Percentiles rank a stretch among this genome's conserved stretches.
Conservation (phyloP, 2,329 filamentous ascomycete species). For the Huntiella omanensis region DNA sequence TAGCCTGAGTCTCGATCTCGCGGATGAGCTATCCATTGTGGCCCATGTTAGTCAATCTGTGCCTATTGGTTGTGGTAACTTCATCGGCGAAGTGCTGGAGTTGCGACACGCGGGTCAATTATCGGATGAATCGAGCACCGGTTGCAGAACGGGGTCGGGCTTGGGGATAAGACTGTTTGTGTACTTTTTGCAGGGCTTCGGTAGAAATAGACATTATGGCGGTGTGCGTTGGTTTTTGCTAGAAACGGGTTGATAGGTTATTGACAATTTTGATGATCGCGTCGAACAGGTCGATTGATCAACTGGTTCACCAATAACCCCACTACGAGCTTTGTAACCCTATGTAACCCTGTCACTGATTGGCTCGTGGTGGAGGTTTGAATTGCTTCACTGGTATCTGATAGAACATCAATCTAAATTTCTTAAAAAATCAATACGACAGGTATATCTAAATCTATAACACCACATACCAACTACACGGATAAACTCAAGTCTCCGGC, state of each 20-base stretch:
- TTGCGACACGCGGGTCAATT: too few relatives aligned
- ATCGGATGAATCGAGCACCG: neutral
- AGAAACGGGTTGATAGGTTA: neutral
- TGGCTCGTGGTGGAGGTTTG: too few relatives aligned
- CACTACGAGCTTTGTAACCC: neutral
- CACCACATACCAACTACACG: neutral
- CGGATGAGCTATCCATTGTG: constrained; percentile 48
- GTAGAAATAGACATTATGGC: constrained; percentile 75
- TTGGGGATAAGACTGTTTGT: too few relatives aligned
- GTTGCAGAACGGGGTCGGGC: neutral
- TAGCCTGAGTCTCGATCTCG: constrained; percentile 83
- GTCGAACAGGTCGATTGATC: too few relatives aligned
- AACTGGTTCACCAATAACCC: neutral
- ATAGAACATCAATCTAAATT: too few relatives aligned
- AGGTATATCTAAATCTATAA: neutral
- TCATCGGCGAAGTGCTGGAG: too few relatives aligned
- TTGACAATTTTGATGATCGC: neutral
- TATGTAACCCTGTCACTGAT: neutral
- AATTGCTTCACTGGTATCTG: too few relatives aligned
- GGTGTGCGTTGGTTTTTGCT: neutral
- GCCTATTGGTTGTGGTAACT: neutral
- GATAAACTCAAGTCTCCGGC: neutral
- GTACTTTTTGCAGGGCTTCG: constrained; percentile 81
- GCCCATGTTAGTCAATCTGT: constrained; percentile 4
- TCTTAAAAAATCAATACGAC: neutral